phyloP scores from a whole-genome alignment of 2,329 filamentous ascomycete species.

The Cercospora sp. region DNA sequence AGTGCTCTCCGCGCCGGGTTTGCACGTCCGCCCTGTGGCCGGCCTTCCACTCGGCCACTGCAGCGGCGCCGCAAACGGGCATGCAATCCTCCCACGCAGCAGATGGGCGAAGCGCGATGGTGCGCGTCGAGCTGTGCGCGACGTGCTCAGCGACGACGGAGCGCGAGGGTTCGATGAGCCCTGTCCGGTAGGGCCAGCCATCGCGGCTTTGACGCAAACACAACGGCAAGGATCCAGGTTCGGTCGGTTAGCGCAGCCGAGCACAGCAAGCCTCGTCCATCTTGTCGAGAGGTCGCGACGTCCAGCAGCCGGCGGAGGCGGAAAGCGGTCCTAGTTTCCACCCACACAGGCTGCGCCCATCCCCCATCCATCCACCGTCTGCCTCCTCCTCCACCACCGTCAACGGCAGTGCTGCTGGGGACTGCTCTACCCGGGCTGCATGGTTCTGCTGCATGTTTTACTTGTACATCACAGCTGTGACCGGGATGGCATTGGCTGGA shows the following conservation, averaged over 20 bases:
- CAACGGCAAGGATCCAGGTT: background rate
- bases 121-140: background rate
- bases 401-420: background rate
- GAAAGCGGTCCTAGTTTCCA: background rate
- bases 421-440: background rate
- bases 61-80: background rate
- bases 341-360: background rate
- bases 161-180: background rate
- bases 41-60: background rate
- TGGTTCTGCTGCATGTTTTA: constrained; percentile 5
- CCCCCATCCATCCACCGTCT: background rate
- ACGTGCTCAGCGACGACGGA: background rate
- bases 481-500: constrained; percentile 6
- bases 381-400: background rate
- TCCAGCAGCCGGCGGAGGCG: background rate
- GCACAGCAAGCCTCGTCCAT: background rate
- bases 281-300: background rate
- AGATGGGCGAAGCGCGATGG: background rate
- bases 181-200: background rate
- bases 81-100: background rate
- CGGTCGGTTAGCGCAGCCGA: background rate
- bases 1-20: constrained; percentile 1
- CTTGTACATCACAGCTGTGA: constrained; percentile 8
- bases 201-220: background rate
- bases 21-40: background rate